phyloP scores from a whole-genome alignment of 768 basidiomycete genomes.

The Coprinellus aureogranulatus region DNA sequence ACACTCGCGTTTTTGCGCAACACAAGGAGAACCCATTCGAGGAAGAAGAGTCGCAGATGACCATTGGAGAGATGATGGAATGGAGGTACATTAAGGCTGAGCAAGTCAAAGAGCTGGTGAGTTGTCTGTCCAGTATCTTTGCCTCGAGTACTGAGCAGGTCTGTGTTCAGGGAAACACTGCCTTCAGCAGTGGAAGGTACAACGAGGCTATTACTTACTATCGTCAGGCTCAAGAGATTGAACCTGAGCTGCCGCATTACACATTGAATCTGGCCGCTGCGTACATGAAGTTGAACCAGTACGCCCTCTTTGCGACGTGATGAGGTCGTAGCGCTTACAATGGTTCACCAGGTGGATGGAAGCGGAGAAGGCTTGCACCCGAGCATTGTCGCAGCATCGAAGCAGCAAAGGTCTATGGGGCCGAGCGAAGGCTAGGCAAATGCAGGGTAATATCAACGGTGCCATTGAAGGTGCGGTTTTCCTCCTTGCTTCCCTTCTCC shows the following conservation, averaged over 20 bases:
- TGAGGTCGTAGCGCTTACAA: slow-evolving; percentile 5
- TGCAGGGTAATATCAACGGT: slow-evolving; percentile 54
- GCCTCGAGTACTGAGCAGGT: neutral
- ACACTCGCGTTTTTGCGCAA: neutral
- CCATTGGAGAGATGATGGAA: slow-evolving; percentile 73
- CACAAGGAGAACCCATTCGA: slow-evolving; percentile 48
- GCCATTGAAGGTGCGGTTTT: slow-evolving; percentile 53
- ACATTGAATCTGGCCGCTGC: slow-evolving; percentile 77
- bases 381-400: slow-evolving; percentile 60
- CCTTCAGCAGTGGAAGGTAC: slow-evolving; percentile 65
- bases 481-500: neutral
- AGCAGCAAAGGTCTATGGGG: slow-evolving; percentile 71
- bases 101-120: slow-evolving; percentile 66
- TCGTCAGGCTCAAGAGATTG: slow-evolving; percentile 57
- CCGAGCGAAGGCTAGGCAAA: slow-evolving; percentile 63
- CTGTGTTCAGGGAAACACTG: slow-evolving; percentile 57
- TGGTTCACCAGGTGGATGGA: slow-evolving; percentile 58
- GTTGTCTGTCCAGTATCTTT: slow-evolving; percentile 9
- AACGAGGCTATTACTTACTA: slow-evolving; percentile 56
- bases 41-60: slow-evolving; percentile 52
- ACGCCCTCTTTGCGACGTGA: slow-evolving; percentile 21
- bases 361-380: slow-evolving; percentile 68
- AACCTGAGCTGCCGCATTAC: slow-evolving; percentile 73
- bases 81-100: slow-evolving; percentile 71
- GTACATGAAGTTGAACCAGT: slow-evolving; percentile 69